Evolutionary conservation across 345 rosid species (phyloP), one percentile per base, ranked within the genome.

Genomic region (Salix exigua): DNA sequence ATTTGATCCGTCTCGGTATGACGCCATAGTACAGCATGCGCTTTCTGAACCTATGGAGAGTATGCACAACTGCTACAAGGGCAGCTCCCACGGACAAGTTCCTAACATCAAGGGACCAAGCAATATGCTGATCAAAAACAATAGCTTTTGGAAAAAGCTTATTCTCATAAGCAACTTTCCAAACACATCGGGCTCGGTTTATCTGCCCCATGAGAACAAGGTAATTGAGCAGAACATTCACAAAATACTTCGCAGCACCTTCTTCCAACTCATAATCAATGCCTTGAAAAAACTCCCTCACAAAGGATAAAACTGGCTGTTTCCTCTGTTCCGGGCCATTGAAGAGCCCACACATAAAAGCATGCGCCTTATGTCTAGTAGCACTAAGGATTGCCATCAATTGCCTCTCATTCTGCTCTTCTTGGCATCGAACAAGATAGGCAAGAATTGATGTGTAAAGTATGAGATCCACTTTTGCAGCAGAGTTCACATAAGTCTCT

Each of bases 141-240:
- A 96, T 94, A 68, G 99, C 98, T 82, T 96, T 96, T 0, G 97
- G 98, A 78, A 92, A 96, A 79, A 96, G 97, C 87, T 96, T 96
- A 77, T 92, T 96, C 85, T 96, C 98, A 23, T 94, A 94, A 0
- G 98, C 95, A 33, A 96, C 99, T 89, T 96, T 94, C 98, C 98
- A 96, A 73, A 94, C 88, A 80, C 99, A 96, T 19, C 98, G 87
- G 44, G 97, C 99, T 70, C 97, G 87, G 83, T 96, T 96, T 60
- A 94, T 90, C 83, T 92, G 98, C 68, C 97, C 99, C 99, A 91
- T 91, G 26, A 96, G 89, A 77, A 94, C 97, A 64, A 96, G 97
- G 86, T 94, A 96, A 76, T 96, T 96, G 73, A 96, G 93, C 62
- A 94, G 93, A 78, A 96, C 98, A 68, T 96, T 96, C 30, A 94